Evolutionary conservation across 148 eudicot species (phyloP), one percentile per base, ranked within the genome.

Genomic region (Dianthus caryophyllus): DNA sequence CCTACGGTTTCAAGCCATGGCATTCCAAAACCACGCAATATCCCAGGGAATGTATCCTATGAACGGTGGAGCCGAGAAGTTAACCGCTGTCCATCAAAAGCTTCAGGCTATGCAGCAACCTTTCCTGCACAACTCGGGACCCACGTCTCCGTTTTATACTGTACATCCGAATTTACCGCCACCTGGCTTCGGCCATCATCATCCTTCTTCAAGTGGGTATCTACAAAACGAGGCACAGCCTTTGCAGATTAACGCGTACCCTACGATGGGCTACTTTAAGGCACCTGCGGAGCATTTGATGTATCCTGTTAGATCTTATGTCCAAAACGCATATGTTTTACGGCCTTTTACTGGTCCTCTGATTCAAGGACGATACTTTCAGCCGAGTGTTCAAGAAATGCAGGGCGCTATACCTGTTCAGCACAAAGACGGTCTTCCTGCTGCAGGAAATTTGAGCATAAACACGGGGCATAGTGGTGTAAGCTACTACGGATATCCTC

Each of bases 361-460:
- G 33, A 24, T 70, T 60, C 83, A 76, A 55, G 78, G 79, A 64
- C 81, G 61, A n/a, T n/a, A 49, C 48, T 43, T 67, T 61, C 79
- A 74, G 50, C 74, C 47, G 17, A 22, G 64, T 9, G 31, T 64
- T 50, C 54, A 48, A 36, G 65, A 73, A 48, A 48, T 44, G 4
- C 55, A 25, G 26, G 41, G 31, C 51, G 53, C 68, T 48, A 9
- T 41, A 9, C 6, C 44, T 41, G 24, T 46, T 20, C 76, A 67
- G 69, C 54, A 26, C 38, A 67, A 49, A 50, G 71, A 50, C 54
- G 25, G 51, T 53, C 55, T 55, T 64, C 67, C 58, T 30, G 70
- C 63, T 48, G 53, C 27, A 18, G 72, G 61, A 6, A 69, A 22
- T 24, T 18, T 36, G 31, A 25, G 47, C 64, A 16, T 30, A 60